Percentiles rank a stretch among this genome's conserved stretches.
phyloP scores from a whole-genome alignment of 73 alveolate species.

The Tetrahymena borealis region DNA sequence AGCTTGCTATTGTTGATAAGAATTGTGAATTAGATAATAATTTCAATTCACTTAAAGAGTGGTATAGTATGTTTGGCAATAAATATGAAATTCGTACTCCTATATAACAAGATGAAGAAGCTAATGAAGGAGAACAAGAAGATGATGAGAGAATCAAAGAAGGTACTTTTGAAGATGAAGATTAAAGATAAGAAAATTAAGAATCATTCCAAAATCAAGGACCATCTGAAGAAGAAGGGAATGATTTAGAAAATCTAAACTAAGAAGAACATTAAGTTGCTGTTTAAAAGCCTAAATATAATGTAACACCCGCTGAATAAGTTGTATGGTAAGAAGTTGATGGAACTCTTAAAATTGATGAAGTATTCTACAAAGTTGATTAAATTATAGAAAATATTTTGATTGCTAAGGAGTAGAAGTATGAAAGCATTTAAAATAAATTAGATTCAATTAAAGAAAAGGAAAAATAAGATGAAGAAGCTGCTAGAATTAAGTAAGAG shows the following conservation, averaged over 20 bases:
- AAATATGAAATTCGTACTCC: conserved; percentile 37
- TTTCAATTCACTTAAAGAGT: conserved; percentile 69
- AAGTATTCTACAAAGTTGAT: conserved; percentile 44
- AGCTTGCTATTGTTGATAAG: conserved; percentile 74
- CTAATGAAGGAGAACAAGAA: conserved; percentile 47
- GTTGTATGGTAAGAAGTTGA: conserved; percentile 29
- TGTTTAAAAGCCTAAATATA: neutral
- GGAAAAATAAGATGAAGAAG: conserved; percentile 38
- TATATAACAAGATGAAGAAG: conserved; percentile 43
- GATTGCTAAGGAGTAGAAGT: neutral
- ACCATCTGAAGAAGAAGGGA: conserved; percentile 23
- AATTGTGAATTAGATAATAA: conserved; percentile 80
- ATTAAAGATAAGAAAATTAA: conserved; percentile 42
- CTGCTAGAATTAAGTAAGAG: conserved; percentile 51
- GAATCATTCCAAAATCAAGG: conserved; percentile 40
- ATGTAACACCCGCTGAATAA: neutral
- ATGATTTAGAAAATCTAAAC: conserved; percentile 14
- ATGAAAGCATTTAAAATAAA: conserved; percentile 1
- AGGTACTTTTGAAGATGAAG: conserved; percentile 41
- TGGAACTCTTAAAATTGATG: conserved; percentile 34
- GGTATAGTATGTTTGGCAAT: conserved; percentile 81
- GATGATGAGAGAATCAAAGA: conserved; percentile 30
- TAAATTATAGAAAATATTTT: conserved; percentile 8
- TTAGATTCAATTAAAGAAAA: conserved; percentile 25
- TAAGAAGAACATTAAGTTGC: neutral